These are phyloP conservation scores for Vigna radiata DNA, from an alignment of 306 rosid species.

Conservation along the genomic window DNA sequence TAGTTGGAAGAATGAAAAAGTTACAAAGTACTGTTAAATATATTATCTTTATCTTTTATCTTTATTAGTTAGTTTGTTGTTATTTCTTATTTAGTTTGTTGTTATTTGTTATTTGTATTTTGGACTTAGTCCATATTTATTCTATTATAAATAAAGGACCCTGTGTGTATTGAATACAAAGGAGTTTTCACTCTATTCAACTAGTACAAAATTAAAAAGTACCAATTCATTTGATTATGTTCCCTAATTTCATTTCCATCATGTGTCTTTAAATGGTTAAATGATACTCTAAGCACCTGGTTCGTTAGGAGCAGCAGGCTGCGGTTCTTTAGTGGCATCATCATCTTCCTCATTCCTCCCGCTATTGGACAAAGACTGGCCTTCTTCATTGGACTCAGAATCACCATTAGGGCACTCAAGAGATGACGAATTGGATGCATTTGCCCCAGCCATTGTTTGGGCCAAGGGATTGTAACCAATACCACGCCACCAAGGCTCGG, in stretches of 20 bases:
- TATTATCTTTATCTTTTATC: too few species aligned
- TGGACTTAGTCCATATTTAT: too few species aligned
- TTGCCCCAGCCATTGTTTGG: slow-evolving; percentile 58
- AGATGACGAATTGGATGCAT: slow-evolving; percentile 72
- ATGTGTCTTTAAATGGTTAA: slow-evolving; percentile 15
- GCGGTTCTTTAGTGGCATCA: slow-evolving; percentile 63
- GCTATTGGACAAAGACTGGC: slow-evolving; percentile 77
- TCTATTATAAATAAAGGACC: too few species aligned
- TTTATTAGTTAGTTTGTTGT: too few species aligned
- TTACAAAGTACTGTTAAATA: too few species aligned
- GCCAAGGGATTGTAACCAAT: slow-evolving; percentile 65
- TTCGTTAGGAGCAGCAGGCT: slow-evolving; percentile 60
- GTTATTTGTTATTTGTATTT: too few species aligned
- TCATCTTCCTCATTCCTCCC: slow-evolving; percentile 78
- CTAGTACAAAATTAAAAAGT: neutral
- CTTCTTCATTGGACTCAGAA: slow-evolving; percentile 84
- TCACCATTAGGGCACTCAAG: slow-evolving; percentile 77
- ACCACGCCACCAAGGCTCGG: slow-evolving; percentile 94
- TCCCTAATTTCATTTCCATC: neutral
- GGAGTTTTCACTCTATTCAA: too few species aligned
- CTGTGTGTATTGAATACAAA: too few species aligned
- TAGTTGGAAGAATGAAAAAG: neutral
- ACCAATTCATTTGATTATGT: slow-evolving; percentile 26
- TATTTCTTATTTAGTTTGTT: too few species aligned
- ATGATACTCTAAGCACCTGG: slow-evolving; percentile 62